These are phyloP conservation scores for Perilla frutescens DNA, from an alignment of 257 asterid genomes.

Conservation along the genomic window DNA sequence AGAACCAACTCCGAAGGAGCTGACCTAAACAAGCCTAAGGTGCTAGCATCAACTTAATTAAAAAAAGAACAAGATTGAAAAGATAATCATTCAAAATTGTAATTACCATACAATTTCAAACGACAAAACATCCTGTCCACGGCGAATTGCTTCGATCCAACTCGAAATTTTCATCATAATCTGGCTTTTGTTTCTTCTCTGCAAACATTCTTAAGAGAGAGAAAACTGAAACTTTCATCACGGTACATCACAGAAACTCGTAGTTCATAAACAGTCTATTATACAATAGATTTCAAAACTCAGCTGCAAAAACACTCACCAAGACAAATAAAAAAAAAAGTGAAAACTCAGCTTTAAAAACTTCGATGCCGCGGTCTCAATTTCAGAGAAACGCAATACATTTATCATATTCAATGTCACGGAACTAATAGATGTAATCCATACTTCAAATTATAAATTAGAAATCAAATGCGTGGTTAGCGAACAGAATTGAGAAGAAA, in stretches of 20 bases:
- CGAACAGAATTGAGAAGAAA: neutral
- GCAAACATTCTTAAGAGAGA: neutral
- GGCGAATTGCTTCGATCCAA: neutral
- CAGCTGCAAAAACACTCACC: neutral
- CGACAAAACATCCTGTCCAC: neutral
- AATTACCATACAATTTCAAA: neutral
- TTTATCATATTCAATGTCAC: neutral
- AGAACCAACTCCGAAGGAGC: slow-evolving; percentile 34
- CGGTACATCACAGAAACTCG: neutral
- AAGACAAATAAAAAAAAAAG: too few relatives aligned
- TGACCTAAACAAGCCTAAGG: slow-evolving; percentile 24
- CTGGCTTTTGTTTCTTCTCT: neutral
- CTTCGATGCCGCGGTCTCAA: neutral
- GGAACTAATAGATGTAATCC: neutral
- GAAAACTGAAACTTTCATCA: neutral
- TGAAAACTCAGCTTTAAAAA: neutral
- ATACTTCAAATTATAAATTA: neutral
- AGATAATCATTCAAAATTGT: neutral
- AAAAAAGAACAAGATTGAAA: neutral
- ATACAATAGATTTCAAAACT: neutral
- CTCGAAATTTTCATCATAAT: neutral
- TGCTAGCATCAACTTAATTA: slow-evolving; percentile 7
- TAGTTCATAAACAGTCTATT: neutral
- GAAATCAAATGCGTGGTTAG: neutral
- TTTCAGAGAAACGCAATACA: neutral